Percentiles rank a stretch among this genome's conserved stretches.
Conservation (phyloP, 1,284 basidiomycete species). For the Cryptococcus depauperatus region DNA sequence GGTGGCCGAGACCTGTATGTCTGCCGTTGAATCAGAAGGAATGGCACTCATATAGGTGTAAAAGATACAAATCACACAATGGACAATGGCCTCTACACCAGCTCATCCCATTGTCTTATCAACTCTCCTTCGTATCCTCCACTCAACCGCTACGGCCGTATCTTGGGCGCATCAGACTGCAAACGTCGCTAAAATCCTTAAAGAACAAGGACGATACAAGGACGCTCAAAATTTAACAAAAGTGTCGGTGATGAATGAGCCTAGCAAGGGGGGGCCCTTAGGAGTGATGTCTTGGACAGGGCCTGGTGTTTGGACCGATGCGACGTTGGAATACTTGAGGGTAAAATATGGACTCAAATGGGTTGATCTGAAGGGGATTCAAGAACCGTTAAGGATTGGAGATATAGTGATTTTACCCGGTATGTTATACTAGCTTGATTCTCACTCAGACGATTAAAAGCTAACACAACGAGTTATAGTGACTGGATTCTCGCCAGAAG, state of each 20-base stretch:
- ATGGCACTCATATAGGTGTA: background rate
- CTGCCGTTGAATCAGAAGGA: background rate
- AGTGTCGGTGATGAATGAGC: constrained; percentile 24
- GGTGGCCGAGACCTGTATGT: constrained; percentile 45
- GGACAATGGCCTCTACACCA: constrained; percentile 43
- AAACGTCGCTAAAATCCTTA: constrained; percentile 12
- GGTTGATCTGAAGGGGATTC: constrained; percentile 37
- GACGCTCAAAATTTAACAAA: constrained; percentile 20
- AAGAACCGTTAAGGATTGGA: constrained; percentile 37
- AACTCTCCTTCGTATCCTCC: constrained; percentile 33
- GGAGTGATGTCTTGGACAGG: constrained; percentile 45
- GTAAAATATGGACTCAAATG: constrained; percentile 37
- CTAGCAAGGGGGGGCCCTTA: constrained; percentile 34
- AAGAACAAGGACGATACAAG: constrained; percentile 18
- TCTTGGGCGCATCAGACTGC: constrained; percentile 29
- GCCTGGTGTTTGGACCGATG: constrained; percentile 44
- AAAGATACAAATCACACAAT: constrained; percentile 46
- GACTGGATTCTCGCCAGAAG: constrained; percentile 45
- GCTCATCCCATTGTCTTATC: constrained; percentile 38
- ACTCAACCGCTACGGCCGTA: constrained; percentile 32
- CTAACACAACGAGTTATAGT: constrained; percentile 15
- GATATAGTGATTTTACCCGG: constrained; percentile 43
- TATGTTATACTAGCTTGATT: constrained; percentile 4
- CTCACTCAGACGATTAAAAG: background rate
- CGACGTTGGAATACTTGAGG: constrained; percentile 36